These are phyloP conservation scores for Graphiopsis chlorocephala DNA, from an alignment of 2,329 filamentous ascomycete genomes.

Conservation along the genomic window DNA sequence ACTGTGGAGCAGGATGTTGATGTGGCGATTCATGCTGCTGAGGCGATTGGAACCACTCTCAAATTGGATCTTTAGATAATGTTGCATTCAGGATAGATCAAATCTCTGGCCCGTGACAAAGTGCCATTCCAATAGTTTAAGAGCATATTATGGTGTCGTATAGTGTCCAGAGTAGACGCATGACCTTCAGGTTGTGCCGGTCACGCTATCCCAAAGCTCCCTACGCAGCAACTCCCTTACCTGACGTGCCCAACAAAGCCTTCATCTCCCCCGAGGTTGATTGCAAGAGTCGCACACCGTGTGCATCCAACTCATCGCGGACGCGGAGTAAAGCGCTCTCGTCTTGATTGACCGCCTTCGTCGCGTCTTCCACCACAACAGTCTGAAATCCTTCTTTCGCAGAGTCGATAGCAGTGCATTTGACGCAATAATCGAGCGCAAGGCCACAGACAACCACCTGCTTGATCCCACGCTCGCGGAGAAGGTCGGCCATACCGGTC, in stretches of 20 bases:
- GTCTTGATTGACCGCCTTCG: conserved; percentile 65
- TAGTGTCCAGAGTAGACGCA: not conserved
- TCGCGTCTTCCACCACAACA: conserved; percentile 75
- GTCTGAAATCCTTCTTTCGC: conserved; percentile 71
- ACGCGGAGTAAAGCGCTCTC: conserved; percentile 18
- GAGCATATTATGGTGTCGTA: not conserved
- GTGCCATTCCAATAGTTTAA: not conserved
- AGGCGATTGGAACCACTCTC: conserved; percentile 20
- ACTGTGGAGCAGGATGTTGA: conserved; percentile 29
- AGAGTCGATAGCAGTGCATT: conserved; percentile 75
- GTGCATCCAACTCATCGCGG: not conserved
- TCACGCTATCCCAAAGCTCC: not conserved
- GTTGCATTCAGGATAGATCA: not conserved
- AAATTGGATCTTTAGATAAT: not conserved
- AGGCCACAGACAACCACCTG: conserved; percentile 84
- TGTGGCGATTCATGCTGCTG: conserved; percentile 19
- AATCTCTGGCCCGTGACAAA: no score
- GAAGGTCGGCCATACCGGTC: conserved; percentile 58
- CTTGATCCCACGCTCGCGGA: conserved; percentile 62
- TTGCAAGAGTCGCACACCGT: not conserved
- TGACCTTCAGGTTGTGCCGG: no score
- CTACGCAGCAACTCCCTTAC: not conserved
- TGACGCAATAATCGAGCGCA: conserved; percentile 88
- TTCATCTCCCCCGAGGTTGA: not conserved
- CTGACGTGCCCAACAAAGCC: not conserved